Conservation (phyloP, 2,329 filamentous ascomycete species). For the Pseudofabraea citricarpa region DNA sequence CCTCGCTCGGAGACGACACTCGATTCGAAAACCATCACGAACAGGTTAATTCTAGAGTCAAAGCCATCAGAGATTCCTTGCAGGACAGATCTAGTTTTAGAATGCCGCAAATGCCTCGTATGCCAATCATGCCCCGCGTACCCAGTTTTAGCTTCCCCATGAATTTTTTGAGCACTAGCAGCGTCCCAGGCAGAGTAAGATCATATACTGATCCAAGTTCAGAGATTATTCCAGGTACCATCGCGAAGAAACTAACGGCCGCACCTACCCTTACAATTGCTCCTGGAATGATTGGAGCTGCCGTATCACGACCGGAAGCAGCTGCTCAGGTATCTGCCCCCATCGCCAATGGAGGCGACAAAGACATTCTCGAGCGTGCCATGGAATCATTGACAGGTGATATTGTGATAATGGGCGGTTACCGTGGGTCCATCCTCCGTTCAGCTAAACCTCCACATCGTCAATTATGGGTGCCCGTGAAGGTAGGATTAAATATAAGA, state of each 20-base stretch:
- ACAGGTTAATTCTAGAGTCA: slow-evolving; percentile 83
- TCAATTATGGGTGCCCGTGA: slow-evolving; percentile 92
- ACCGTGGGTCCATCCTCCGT: slow-evolving; percentile 83
- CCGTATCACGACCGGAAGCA: slow-evolving; percentile 12
- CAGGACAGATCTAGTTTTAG: slow-evolving; percentile 76
- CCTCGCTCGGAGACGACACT: slow-evolving; percentile 79
- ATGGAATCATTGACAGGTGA: slow-evolving; percentile 74
- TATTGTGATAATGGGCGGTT: slow-evolving; percentile 83
- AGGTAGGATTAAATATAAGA: slow-evolving; percentile 84
- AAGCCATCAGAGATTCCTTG: slow-evolving; percentile 84
- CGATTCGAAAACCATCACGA: slow-evolving; percentile 76
- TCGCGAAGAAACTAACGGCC: slow-evolving; percentile 15
- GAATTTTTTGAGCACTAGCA: slow-evolving; percentile 23
- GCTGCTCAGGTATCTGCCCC: slow-evolving; percentile 9
- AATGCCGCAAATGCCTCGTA: slow-evolving; percentile 48
- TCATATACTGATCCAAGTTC: slow-evolving; percentile 20
- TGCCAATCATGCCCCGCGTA: slow-evolving; percentile 38
- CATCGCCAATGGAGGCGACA: slow-evolving; percentile 36
- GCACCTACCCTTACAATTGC: slow-evolving; percentile 11
- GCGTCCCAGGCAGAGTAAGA: slow-evolving; percentile 17
- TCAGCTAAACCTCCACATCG: slow-evolving; percentile 77
- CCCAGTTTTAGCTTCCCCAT: slow-evolving; percentile 33
- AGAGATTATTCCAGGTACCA: slow-evolving; percentile 21
- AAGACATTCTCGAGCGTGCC: slow-evolving; percentile 39
- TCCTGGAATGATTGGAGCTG: slow-evolving; percentile 12